Evolutionary conservation across 768 basidiomycete genomes (phyloP), one percentile per base, ranked within the genome.

Genomic region (Kwoniella botswanensis): DNA sequence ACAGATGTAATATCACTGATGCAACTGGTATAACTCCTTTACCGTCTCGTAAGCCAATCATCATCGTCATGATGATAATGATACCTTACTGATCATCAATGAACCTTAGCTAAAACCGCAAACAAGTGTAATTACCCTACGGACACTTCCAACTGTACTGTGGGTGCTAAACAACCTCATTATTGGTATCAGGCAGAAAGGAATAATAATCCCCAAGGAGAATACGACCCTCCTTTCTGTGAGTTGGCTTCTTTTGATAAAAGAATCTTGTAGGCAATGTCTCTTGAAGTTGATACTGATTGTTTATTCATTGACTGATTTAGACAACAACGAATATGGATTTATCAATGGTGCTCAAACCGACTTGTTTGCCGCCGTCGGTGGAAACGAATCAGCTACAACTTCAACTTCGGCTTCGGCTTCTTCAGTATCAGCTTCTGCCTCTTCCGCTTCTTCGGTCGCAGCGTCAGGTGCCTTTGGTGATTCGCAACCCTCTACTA

Each of bases 331-430:
- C 24, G 77, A 69, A 4, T 83, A 82, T 67, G 83, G 83, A 11
- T 83, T 78, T 63, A 71, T 73, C 68, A 72, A 84, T 60, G 83
- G 83, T n/a, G 82, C 82, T 17, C 83, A 84, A 69, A 80, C 76
- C 18, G 81, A 82, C 54, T 68, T 83, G 11, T 83, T 74, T 63
- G 76, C 78, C 21, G 61, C 61, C 43, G 62, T 70, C n/a, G 68
- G 68, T 13, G 56, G 63, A 26, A 56, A 26, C 26, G 21, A 54
- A 46, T 18, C 54, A 7, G 22, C 11, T 26, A 12, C 61, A 42
- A 43, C 67, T 21, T 62, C 67, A 15, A 15, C 53, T 65, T 41
- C 64, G 29, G 35, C 65, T 50, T 22, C 11, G 4, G 22, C 65
- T 18, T 58, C 56, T 43, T 12, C 44, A 1, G 13, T 12, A 7